Evolutionary conservation across 305 asterid genomes (phyloP).

Genomic region (Solanum aculeatissimum): DNA sequence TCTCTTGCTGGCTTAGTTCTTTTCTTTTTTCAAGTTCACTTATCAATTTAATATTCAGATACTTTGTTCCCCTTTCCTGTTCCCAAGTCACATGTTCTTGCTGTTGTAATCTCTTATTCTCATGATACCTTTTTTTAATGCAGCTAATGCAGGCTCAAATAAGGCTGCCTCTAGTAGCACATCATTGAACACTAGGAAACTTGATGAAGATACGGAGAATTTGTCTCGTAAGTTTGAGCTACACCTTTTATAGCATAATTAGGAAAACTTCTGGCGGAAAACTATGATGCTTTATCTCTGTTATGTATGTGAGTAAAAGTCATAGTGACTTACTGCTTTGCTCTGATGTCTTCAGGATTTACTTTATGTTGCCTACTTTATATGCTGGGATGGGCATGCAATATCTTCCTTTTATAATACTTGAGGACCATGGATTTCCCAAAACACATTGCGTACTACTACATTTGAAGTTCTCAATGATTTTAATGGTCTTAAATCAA

Average conservation of each 20-base stretch:
- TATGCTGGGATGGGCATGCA: neutral
- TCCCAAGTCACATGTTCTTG: neutral
- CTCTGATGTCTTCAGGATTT: neutral
- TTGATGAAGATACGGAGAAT: slow-evolving; percentile 88
- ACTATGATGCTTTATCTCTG: neutral
- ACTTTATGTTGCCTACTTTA: neutral
- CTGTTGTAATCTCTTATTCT: neutral
- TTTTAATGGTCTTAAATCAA: neutral
- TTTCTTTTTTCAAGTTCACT: neutral
- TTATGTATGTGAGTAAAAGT: neutral
- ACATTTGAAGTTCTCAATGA: neutral
- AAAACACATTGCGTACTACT: neutral
- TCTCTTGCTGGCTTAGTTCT: neutral
- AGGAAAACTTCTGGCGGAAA: neutral
- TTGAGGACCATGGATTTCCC: neutral
- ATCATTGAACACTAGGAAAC: slow-evolving; percentile 75
- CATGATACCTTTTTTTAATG: slow-evolving; percentile 4
- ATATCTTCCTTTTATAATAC: neutral
- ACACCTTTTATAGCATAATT: neutral
- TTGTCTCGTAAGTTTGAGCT: slow-evolving; percentile 67
- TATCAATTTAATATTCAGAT: neutral
- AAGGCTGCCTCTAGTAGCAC: slow-evolving; percentile 78
- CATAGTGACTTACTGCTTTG: neutral
- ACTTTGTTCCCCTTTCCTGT: neutral
- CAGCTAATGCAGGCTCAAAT: slow-evolving; percentile 87